Evolutionary conservation across 768 basidiomycete species (phyloP).

Genomic region (Amanita rimosa): DNA sequence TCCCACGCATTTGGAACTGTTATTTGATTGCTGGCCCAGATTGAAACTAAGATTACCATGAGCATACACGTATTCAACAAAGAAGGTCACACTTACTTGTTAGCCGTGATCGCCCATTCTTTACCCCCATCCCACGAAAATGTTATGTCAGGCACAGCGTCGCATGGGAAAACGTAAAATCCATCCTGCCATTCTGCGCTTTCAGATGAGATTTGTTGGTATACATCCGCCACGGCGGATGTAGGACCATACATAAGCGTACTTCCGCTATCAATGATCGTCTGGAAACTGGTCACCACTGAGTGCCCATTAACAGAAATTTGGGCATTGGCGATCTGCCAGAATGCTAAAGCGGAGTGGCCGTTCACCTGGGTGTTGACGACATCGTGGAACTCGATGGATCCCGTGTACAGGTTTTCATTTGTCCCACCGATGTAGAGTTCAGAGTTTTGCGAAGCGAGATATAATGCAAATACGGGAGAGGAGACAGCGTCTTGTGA

Average conservation of each 20-base stretch:
- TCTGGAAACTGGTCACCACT: neutral
- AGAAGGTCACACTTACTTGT: neutral
- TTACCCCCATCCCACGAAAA: neutral
- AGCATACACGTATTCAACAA: neutral
- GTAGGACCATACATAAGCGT: neutral
- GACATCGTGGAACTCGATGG: neutral
- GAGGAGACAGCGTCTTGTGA: neutral
- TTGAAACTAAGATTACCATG: neutral
- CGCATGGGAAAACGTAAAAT: neutral
- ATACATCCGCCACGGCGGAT: neutral
- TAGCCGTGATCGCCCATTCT: neutral
- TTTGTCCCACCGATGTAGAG: neutral
- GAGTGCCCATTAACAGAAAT: neutral
- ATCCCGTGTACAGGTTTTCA: neutral
- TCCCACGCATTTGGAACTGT: neutral
- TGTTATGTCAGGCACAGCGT: neutral
- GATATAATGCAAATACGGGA: neutral
- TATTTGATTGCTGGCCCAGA: neutral
- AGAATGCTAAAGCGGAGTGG: neutral
- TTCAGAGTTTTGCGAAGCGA: neutral
- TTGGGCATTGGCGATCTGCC: neutral
- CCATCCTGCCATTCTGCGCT: neutral
- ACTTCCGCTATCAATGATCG: constrained; percentile 1
- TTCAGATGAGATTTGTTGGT: neutral
- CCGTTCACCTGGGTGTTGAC: neutral